Conservation (phyloP, 331 rosid species). For the Erythrophleum ivorense region DNA sequence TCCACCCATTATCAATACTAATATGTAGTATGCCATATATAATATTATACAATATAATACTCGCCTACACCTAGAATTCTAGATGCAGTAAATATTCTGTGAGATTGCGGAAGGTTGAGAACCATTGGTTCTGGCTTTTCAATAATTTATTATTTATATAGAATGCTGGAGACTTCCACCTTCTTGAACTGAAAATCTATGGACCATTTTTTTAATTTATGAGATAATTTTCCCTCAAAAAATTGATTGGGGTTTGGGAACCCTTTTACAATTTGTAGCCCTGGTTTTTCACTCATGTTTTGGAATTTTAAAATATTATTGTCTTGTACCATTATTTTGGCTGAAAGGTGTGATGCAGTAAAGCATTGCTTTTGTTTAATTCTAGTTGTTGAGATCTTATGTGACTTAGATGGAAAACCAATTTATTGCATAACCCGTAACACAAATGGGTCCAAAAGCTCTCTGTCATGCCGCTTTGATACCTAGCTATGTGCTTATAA, state of each 20-base stretch:
- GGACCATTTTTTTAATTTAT: neutral
- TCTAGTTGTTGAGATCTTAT: too few relatives aligned
- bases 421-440: too few relatives aligned
- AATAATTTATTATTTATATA: neutral
- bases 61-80: too few relatives aligned
- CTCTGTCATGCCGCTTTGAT: neutral
- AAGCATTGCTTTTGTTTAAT: too few relatives aligned
- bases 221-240: neutral
- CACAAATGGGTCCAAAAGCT: neutral
- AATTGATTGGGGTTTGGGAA: neutral
- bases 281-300: neutral
- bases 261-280: neutral
- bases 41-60: too few relatives aligned
- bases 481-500: neutral
- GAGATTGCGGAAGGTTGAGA: neutral
- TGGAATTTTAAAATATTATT: neutral
- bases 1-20: too few relatives aligned
- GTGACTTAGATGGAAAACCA: too few relatives aligned
- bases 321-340: too few relatives aligned
- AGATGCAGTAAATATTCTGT: neutral
- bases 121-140: neutral
- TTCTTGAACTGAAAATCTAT: neutral
- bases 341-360: too few relatives aligned
- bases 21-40: too few relatives aligned
- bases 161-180: neutral